Evolutionary conservation across 2,329 filamentous ascomycete species (phyloP), one percentile per base, ranked within the genome.

Genomic region (Neonectria coccinea): DNA sequence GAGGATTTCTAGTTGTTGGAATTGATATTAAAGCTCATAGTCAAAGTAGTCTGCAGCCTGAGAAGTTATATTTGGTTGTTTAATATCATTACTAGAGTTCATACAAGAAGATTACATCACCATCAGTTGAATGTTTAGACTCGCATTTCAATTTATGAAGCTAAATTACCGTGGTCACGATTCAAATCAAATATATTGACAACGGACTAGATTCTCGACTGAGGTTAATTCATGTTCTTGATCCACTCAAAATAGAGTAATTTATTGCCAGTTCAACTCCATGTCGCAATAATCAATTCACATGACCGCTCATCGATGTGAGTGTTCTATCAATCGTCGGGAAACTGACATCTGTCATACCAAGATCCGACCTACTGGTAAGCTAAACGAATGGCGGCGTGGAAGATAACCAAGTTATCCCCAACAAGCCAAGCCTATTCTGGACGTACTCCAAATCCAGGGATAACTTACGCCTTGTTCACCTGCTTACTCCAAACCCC

Each of bases 371-470:
- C 27, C 11, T 16, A 11, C 27, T 22, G 29, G 48, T 33, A 51
- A 51, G 27, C 48, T 22, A 51, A 3, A 20, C 5, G 5, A 18
- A 7, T 5, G 1, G n/a, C 27, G 9, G 16, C 29, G 29, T 51
- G 27, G 31, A 47, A 57, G 36, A 50, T 50, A n/a, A n/a, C 44
- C 33, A 47, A 57, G 36, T 42, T 50, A n/a, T 8, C 44, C 33
- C 47, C 44, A 6, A 51, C 18, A 12, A 33, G 9, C 42, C 25
- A 39, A 50, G 6, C 20, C 44, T 7, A 12, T 45, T 50, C 9
- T 7, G 22, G 18, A 48, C 5, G 7, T 12, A 55, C 44, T 22
- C 55, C 60, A 48, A 62, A 47, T 33, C 14, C 22, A 18, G 47
- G 25, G n/a, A 4, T 29, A n/a, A n/a, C n/a, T n/a, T 20, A 3